Evolutionary conservation across 2,329 filamentous ascomycete genomes (phyloP).

Genomic region (Botryosphaeria dothidea): DNA sequence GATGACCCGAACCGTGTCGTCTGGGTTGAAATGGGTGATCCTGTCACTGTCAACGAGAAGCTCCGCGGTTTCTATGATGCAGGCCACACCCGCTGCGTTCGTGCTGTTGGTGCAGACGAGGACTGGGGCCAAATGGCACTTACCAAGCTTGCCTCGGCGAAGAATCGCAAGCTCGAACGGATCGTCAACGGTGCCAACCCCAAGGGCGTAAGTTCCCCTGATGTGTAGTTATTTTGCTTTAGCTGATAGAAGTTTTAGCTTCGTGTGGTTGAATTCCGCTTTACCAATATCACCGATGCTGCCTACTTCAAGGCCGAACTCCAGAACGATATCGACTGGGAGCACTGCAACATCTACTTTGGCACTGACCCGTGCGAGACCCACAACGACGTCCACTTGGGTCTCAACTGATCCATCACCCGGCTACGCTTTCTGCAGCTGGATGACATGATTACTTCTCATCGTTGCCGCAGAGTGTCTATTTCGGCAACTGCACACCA

Average conservation of each 20-base stretch:
- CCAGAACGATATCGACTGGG: slow-evolving; percentile 45
- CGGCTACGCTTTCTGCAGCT: too few species aligned
- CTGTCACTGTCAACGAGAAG: slow-evolving; percentile 33
- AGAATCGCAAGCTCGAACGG: slow-evolving; percentile 44
- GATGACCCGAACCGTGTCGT: slow-evolving; percentile 25
- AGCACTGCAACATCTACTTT: slow-evolving; percentile 46
- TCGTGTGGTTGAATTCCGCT: slow-evolving; percentile 49
- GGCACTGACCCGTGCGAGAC: slow-evolving; percentile 45
- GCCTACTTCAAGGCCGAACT: slow-evolving; percentile 46
- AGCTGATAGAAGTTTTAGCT: slow-evolving; percentile 31
- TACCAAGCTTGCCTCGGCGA: slow-evolving; percentile 38
- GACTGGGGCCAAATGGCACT: slow-evolving; percentile 41
- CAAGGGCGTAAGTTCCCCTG: slow-evolving; percentile 40
- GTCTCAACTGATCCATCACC: background rate
- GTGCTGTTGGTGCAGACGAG: slow-evolving; percentile 43
- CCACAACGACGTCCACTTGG: slow-evolving; percentile 18
- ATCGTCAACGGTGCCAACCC: slow-evolving; percentile 44
- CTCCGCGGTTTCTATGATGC: slow-evolving; percentile 42
- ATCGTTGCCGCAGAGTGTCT: background rate
- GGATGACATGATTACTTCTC: background rate
- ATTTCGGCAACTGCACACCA: background rate
- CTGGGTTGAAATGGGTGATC: slow-evolving; percentile 28
- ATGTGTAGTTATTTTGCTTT: background rate
- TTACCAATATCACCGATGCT: slow-evolving; percentile 49
- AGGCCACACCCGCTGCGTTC: slow-evolving; percentile 48